Percentiles rank a stretch among this genome's conserved stretches.
Conservation (phyloP, 371 early-diverging fungal species). For the Mortierella sp. region DNA sequence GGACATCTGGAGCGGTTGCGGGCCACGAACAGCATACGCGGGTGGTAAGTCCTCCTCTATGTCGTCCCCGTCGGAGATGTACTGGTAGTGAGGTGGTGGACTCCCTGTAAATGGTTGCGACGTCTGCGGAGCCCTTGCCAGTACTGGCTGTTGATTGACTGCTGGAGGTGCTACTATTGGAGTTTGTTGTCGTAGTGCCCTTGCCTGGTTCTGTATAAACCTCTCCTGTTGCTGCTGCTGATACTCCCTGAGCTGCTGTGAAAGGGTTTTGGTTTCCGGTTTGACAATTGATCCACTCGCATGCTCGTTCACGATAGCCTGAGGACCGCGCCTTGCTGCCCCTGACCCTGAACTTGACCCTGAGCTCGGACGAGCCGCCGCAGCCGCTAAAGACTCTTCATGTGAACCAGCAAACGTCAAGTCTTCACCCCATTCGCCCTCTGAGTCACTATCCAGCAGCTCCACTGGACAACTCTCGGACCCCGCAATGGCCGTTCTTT, state of each 20-base stretch:
- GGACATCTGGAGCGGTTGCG: not conserved
- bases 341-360: not conserved
- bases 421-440: not conserved
- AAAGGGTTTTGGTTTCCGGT: not conserved
- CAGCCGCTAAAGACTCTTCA: not conserved
- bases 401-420: not conserved
- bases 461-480: constrained; percentile 25
- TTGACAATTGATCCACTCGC: not conserved
- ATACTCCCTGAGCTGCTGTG: constrained; percentile 14
- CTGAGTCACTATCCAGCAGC: constrained; percentile 27
- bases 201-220: not conserved
- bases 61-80: not conserved
- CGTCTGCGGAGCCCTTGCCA: not conserved
- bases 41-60: not conserved
- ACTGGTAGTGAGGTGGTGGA: not conserved
- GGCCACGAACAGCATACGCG: not conserved
- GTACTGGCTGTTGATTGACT: not conserved
- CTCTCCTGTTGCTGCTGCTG: constrained; percentile 4
- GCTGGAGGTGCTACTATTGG: not conserved
- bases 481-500: not conserved
- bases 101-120: not conserved
- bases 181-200: not conserved
- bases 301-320: not conserved
- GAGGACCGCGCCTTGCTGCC: not conserved
- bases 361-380: not conserved